Percentiles rank a stretch among this genome's conserved stretches.
Evolutionary conservation across 192 early-diverging fungal genomes (phyloP).

Genomic region (Gryganskiella cystojenkinii): DNA sequence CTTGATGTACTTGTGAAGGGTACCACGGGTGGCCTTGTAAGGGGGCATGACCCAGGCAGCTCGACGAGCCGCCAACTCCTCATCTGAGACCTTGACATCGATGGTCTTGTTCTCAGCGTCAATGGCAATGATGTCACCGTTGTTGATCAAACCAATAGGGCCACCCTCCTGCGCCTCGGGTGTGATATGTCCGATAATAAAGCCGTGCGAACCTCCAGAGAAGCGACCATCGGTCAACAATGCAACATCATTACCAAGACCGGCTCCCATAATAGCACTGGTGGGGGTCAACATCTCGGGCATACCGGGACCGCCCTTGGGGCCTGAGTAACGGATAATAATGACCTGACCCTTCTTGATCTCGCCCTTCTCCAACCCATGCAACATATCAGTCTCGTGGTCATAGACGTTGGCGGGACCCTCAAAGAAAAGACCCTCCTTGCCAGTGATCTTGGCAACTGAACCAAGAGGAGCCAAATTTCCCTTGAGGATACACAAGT

Average conservation of each 20-base stretch:
- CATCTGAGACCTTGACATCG: slow-evolving; percentile 80
- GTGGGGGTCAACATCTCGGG: slow-evolving; percentile 99
- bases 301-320: slow-evolving; percentile 99
- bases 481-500: slow-evolving; percentile 94
- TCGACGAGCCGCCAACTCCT: slow-evolving; percentile 78
- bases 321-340: slow-evolving; percentile 98
- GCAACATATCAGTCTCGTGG: slow-evolving; percentile 92
- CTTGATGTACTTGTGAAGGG: slow-evolving; percentile 95
- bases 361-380: slow-evolving; percentile 85
- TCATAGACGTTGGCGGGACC: slow-evolving; percentile 95
- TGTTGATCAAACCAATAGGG: slow-evolving; percentile 89
- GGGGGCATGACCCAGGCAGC: slow-evolving; percentile 84
- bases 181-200: slow-evolving; percentile 99
- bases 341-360: slow-evolving; percentile 92
- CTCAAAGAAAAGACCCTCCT: slow-evolving; percentile 92
- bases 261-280: slow-evolving; percentile 98
- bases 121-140: slow-evolving; percentile 92
- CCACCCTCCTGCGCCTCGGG: slow-evolving; percentile 98
- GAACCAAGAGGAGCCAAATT: slow-evolving; percentile 95
- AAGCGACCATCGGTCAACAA: slow-evolving; percentile 98
- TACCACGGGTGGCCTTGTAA: slow-evolving; percentile 88
- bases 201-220: slow-evolving; percentile 98
- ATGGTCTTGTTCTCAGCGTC: slow-evolving; percentile 86
- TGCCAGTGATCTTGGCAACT: slow-evolving; percentile 99
- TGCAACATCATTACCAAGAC: slow-evolving; percentile 96